Evolutionary conservation across 495 filamentous ascomycete genomes (phyloP).

Genomic region (Evernia prunastri): DNA sequence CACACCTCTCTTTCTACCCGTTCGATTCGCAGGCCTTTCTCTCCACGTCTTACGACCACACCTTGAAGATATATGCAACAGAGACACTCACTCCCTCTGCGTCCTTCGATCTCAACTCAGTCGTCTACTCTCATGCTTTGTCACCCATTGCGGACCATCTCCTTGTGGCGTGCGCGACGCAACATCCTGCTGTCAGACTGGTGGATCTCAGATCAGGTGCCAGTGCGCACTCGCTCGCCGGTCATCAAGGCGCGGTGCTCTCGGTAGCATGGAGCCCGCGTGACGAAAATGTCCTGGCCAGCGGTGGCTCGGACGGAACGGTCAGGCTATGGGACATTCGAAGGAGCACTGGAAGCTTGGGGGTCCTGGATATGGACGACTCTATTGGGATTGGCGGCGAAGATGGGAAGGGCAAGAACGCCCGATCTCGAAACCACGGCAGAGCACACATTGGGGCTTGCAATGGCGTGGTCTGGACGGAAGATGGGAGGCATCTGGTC

Average conservation of each 20-base stretch:
- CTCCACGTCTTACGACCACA: constrained; percentile 76
- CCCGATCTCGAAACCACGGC: constrained; percentile 43
- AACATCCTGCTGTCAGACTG: constrained; percentile 70
- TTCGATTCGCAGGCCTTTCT: constrained; percentile 77
- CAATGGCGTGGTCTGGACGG: constrained; percentile 78
- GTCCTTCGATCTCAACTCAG: constrained; percentile 64
- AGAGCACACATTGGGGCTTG: constrained; percentile 71
- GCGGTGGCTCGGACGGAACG: constrained; percentile 68
- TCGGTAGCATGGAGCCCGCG: constrained; percentile 74
- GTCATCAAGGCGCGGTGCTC: constrained; percentile 65
- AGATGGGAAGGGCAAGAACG: constrained; percentile 43
- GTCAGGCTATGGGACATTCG: constrained; percentile 83
- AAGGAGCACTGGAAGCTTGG: constrained; percentile 62
- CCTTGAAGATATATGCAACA: constrained; percentile 71
- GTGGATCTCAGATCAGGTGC: constrained; percentile 76
- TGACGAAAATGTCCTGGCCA: constrained; percentile 70
- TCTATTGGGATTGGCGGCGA: constrained; percentile 51
- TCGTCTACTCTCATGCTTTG: constrained; percentile 67
- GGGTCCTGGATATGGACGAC: constrained; percentile 73
- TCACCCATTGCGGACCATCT: constrained; percentile 66
- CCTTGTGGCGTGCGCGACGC: constrained; percentile 76
- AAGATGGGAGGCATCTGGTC: constrained; percentile 65
- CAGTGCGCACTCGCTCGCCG: constrained; percentile 67
- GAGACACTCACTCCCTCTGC: constrained; percentile 50
- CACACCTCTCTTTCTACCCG: constrained; percentile 80